phyloP scores from a whole-genome alignment of 306 rosid species.

The Abrus pulchellus region DNA sequence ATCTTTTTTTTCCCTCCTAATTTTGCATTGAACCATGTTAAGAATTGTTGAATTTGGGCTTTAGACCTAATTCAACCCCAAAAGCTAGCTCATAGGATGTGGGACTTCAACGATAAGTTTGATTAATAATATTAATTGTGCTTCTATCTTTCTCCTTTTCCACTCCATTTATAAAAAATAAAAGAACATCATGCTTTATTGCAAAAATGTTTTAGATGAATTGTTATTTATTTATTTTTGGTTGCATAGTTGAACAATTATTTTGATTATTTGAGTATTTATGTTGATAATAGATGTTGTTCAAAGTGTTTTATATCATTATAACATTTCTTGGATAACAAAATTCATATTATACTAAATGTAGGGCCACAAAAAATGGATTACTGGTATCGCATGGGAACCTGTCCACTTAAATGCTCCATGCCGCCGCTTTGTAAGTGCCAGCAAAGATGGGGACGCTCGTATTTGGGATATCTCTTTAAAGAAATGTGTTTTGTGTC shows the following conservation, averaged over 20 bases:
- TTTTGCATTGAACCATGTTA: background rate
- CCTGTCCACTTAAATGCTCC: conserved; percentile 88
- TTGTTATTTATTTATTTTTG: background rate
- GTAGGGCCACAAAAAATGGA: conserved; percentile 97
- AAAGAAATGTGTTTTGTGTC: conserved; percentile 72
- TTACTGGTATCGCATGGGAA: conserved; percentile 98
- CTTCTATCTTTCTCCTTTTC: conserved; percentile 5
- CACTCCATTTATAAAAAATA: background rate
- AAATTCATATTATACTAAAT: conserved; percentile 33
- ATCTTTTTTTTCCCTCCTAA: conserved; percentile 3
- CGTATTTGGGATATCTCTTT: conserved; percentile 88
- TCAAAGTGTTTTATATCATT: conserved; percentile 5
- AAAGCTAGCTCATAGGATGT: too few relatives aligned
- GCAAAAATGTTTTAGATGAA: conserved; percentile 13
- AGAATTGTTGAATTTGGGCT: too few relatives aligned
- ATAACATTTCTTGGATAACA: conserved; percentile 4
- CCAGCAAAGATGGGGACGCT: conserved; percentile 99
- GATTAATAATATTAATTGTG: background rate
- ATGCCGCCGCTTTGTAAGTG: conserved; percentile 92
- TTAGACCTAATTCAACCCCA: too few relatives aligned
- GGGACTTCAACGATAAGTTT: too few relatives aligned
- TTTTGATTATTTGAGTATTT: conserved; percentile 17
- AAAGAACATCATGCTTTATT: background rate
- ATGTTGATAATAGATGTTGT: conserved; percentile 29
- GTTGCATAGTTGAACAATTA: conserved; percentile 18